Evolutionary conservation across 148 eudicot genomes (phyloP).

Genomic region (Pouteria glomerata): DNA sequence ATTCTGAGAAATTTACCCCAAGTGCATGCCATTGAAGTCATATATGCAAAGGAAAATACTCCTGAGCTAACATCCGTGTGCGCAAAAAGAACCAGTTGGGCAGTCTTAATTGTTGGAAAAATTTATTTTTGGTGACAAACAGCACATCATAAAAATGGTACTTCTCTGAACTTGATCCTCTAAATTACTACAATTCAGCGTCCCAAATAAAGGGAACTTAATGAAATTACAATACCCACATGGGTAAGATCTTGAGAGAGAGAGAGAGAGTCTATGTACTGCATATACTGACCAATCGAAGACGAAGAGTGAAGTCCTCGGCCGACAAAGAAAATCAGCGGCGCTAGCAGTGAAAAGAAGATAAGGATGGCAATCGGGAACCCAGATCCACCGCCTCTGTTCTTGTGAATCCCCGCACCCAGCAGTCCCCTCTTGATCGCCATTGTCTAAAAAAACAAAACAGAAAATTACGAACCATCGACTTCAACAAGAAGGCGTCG

Average conservation of each 20-base stretch:
- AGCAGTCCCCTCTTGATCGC: background rate
- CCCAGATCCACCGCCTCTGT: slow-evolving; percentile 39
- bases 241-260: background rate
- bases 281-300: slow-evolving; percentile 26
- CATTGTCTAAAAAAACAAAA: background rate
- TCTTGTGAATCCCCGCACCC: background rate
- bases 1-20: background rate
- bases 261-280: background rate
- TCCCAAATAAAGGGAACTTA: background rate
- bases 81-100: too few species aligned
- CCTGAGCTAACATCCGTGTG: background rate
- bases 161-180: background rate
- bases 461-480: background rate
- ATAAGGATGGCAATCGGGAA: slow-evolving; percentile 26
- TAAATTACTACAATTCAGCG: background rate
- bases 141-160: background rate
- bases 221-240: background rate
- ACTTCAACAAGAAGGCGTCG: background rate
- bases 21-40: too few species aligned
- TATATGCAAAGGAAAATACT: background rate
- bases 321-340: slow-evolving; percentile 40
- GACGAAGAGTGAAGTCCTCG: slow-evolving; percentile 28
- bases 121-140: background rate
- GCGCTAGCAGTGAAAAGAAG: slow-evolving; percentile 33
- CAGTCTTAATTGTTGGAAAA: too few species aligned